phyloP scores from a whole-genome alignment of 1,139 yeast genomes.

The Starmera stellimalicola region DNA sequence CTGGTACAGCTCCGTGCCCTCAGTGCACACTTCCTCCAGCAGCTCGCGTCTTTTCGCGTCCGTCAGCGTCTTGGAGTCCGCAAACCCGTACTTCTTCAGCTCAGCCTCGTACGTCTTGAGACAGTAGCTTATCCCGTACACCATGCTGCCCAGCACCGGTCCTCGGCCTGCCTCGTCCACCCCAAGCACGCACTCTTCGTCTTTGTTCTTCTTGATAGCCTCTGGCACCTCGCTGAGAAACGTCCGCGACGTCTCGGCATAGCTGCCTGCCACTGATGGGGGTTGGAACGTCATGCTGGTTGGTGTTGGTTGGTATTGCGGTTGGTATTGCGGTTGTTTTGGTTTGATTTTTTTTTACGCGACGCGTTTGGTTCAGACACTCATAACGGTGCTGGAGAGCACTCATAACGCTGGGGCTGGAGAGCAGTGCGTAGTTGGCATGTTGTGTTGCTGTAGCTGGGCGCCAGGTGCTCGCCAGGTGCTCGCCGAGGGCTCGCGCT shows the following conservation, averaged over 20 bases:
- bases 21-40: slow-evolving; percentile 47
- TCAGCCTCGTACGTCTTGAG: slow-evolving; percentile 40
- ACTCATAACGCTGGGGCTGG: background rate
- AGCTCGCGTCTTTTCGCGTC: slow-evolving; percentile 59
- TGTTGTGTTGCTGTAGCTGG: background rate
- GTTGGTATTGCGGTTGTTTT: background rate
- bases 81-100: slow-evolving; percentile 66
- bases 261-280: slow-evolving; percentile 18
- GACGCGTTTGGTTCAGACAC: too few species aligned
- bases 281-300: too few species aligned
- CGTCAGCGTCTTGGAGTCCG: slow-evolving; percentile 82
- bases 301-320: too few species aligned
- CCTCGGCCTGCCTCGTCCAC: slow-evolving; percentile 99
- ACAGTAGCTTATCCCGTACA: slow-evolving; percentile 82
- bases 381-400: too few species aligned
- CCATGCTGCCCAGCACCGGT: slow-evolving; percentile 97
- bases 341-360: too few species aligned
- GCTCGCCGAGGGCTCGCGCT: too few species aligned
- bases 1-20: slow-evolving; percentile 33
- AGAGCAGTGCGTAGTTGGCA: background rate
- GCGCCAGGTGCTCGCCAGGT: background rate
- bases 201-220: slow-evolving; percentile 13
- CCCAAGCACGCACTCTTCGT: slow-evolving; percentile 44
- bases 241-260: slow-evolving; percentile 15
- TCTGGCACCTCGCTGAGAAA: slow-evolving; percentile 18